Evolutionary conservation across 768 basidiomycete genomes (phyloP).

Genomic region (Vishniacozyma victoriae): DNA sequence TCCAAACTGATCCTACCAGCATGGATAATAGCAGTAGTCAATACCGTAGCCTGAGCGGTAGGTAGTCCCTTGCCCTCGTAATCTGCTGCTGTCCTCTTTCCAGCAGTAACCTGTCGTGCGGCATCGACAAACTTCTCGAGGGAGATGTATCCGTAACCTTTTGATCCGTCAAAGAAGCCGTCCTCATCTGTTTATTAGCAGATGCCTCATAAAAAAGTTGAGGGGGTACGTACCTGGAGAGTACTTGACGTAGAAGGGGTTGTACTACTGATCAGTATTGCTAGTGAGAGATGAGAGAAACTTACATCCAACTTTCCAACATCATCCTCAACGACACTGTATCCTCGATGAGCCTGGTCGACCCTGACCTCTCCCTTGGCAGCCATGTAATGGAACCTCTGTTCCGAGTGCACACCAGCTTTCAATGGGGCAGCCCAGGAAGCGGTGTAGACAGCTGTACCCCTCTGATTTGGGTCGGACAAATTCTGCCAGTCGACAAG

Average conservation of each 20-base stretch:
- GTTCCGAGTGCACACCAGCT: conserved; percentile 80
- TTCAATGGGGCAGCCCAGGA: conserved; percentile 81
- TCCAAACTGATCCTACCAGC: conserved; percentile 85
- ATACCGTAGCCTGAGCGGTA: conserved; percentile 73
- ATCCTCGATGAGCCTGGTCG: conserved; percentile 90
- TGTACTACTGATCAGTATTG: conserved; percentile 50
- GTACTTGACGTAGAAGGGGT: conserved; percentile 83
- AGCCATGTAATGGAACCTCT: conserved; percentile 93
- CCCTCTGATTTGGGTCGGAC: conserved; percentile 64
- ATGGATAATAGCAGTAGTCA: conserved; percentile 58
- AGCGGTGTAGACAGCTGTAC: conserved; percentile 86
- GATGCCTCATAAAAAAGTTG: too few relatives aligned
- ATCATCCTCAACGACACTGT: conserved; percentile 80
- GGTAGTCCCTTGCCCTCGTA: conserved; percentile 77
- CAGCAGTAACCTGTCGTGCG: conserved; percentile 69
- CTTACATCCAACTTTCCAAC: conserved; percentile 61
- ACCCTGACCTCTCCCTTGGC: conserved; percentile 89
- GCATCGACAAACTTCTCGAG: conserved; percentile 80
- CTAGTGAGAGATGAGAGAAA: background rate
- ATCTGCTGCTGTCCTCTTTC: conserved; percentile 59
- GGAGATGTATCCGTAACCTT: conserved; percentile 82
- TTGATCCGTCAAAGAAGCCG: conserved; percentile 86
- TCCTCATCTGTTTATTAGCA: too few relatives aligned
- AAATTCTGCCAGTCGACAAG: conserved; percentile 88
- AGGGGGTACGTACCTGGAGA: too few relatives aligned